A percentile compares a stretch with the other conserved stretches of the same genome.
phyloP scores from a whole-genome alignment of 2,329 filamentous ascomycete genomes.

The Mycocentrospora acerina region DNA sequence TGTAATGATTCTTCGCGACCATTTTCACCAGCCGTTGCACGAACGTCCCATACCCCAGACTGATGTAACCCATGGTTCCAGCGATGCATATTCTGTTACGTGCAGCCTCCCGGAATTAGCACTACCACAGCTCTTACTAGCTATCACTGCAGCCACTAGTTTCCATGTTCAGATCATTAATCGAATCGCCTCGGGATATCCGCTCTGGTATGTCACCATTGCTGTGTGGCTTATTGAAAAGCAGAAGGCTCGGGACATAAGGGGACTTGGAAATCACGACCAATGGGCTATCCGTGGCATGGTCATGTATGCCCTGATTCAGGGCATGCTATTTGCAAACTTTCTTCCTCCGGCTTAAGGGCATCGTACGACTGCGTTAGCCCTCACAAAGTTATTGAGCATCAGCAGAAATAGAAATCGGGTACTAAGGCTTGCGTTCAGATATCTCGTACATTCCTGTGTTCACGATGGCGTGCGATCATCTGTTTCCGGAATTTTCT shows the following conservation, averaged over 20 bases:
- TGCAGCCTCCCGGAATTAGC: conserved; percentile 55
- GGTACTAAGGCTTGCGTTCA: no score
- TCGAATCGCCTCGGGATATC: conserved; percentile 82
- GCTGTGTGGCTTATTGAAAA: conserved; percentile 45
- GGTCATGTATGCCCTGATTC: conserved; percentile 79
- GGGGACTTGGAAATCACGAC: conserved; percentile 1
- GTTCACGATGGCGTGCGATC: no score
- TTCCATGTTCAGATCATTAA: conserved; percentile 96
- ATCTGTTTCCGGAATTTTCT: no score
- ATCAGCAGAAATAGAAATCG: no score
- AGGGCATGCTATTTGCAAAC: conserved; percentile 80
- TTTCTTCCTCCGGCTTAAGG: conserved; percentile 79
- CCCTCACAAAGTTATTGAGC: not conserved
- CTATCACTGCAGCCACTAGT: conserved; percentile 69
- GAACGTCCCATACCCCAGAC: conserved; percentile 17
- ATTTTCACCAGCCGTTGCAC: conserved; percentile 39
- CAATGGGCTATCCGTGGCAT: conserved; percentile 51
- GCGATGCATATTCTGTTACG: conserved; percentile 3
- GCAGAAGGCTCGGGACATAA: not conserved
- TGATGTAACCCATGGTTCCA: conserved; percentile 10
- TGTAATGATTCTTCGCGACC: conserved; percentile 44
- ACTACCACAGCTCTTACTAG: conserved; percentile 70
- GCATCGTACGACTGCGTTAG: not conserved
- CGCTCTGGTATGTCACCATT: conserved; percentile 85
- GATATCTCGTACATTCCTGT: no score